Evolutionary conservation across 2,329 filamentous ascomycete genomes (phyloP).

Genomic region (Aspergillus japonicus): DNA sequence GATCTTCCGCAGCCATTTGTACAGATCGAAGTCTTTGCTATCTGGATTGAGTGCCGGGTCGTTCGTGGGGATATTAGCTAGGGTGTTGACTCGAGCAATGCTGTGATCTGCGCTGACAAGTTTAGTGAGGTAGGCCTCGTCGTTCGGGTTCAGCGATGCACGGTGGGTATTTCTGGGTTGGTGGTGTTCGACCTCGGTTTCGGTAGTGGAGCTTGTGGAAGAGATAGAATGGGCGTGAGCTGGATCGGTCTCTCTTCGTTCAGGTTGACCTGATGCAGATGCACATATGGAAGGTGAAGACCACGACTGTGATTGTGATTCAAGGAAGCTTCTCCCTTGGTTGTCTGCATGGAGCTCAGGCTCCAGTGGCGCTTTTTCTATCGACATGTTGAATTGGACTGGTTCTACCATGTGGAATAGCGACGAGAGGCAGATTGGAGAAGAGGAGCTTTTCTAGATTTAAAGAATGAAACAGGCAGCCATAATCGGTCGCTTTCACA

Average conservation of each 20-base stretch:
- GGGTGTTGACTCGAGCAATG: background rate
- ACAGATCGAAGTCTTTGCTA: background rate
- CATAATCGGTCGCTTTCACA: background rate
- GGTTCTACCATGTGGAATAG: background rate
- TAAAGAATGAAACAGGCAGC: background rate
- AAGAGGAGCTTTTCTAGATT: background rate
- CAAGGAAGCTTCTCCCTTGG: background rate
- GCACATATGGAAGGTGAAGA: background rate
- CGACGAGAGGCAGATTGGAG: background rate
- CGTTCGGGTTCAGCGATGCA: background rate
- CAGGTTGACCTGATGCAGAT: background rate
- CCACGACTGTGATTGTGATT: background rate
- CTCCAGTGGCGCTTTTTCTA: background rate
- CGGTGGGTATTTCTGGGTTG: background rate
- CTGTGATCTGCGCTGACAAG: background rate
- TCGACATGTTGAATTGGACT: background rate
- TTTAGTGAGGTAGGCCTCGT: background rate
- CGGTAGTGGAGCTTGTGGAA: background rate
- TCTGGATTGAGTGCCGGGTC: slow-evolving; percentile 1
- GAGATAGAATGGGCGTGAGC: background rate
- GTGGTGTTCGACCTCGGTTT: background rate
- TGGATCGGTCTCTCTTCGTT: background rate
- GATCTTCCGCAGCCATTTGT: background rate
- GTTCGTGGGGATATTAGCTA: background rate
- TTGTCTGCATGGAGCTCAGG: background rate